Base-by-base conservation (phyloP, 2,329 filamentous ascomycete species). In the Amauroascus verrucosus region DNA sequence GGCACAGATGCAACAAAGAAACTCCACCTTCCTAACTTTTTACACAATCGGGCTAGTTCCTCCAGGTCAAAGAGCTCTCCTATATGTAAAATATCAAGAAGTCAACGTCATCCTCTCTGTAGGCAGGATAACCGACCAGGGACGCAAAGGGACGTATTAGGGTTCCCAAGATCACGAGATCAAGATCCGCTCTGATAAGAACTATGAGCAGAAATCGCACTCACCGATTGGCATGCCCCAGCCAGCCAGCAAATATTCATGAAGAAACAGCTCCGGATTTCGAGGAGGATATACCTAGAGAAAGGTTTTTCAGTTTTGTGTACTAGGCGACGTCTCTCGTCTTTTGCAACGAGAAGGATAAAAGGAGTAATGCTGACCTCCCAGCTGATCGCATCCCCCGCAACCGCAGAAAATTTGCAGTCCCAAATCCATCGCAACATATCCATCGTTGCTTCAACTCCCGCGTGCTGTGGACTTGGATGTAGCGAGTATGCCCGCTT, bases 401-500 rank as follows among this genome's bases (percentile, higher is more conserved):
- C 80, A 2, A 81, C 74, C 2, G 80, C 80, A 0, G 77, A 68
- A 61, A 83, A 82, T 13, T 72, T 68, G 22, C 72, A 69, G 52
- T 82, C 73, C 78, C 79, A 82, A n/a, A 82, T 64, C 78, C 79
- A 83, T 32, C 73, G 69, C 9, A 80, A 69, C 18, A 75, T 72
- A 9, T 73, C 74, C 6, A 71, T 68, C 1, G 72, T 74, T 0
- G 74, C 75, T 44, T 77, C 72, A 1, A 80, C 69, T 0, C 77
- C 78, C 26, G 73, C 66, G 1, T 68, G 72, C 54, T 73, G 70
- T 1, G 70, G 70, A 16, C 66, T 67, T 1, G 68, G 64, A 51
- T 48, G 26, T 8, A 66, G 53, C 7, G 63, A 61, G 48, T 69
- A 67, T 18, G 61, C 60, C 28, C 58, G 56, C 51, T 67, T 63